Evolutionary conservation across 805 yeast species (phyloP), one percentile per base, ranked within the genome.

Genomic region (Nakazawaea holstii): DNA sequence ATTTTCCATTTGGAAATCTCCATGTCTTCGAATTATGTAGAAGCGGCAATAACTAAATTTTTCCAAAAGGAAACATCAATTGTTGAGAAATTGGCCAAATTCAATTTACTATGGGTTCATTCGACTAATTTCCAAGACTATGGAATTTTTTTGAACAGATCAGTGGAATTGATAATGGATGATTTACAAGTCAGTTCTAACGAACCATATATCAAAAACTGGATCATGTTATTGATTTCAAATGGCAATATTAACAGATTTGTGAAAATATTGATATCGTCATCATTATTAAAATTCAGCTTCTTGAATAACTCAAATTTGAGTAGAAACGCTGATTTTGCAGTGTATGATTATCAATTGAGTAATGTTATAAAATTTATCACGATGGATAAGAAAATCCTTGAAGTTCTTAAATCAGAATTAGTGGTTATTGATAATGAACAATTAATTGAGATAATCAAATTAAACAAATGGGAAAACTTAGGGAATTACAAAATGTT

Each of bases 61-160:
- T 72, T 87, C 29, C 57, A 82, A 11, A 59, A 71, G 4, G 60
- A 69, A 1, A 57, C 64, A 6, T 59, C 58, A 32, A 64, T 72
- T 17, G 59, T 64, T 6, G 64, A 70, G 14, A 69, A 80, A 50
- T 62, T 84, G 1, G 61, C 68, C 14, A 84, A 86, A 0, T 76
- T 88, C 52, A 73, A 79, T 43, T 73, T 79, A 8, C 59, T 91
- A 5, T 92, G 97, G 97, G 71, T 73, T 3, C 92, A 87, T 55
- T 74, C 92, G 0, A 51, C 64, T 8, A 62, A 70, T n/a, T 58
- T 65, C 35, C 75, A 72, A 39, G 87, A 80, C 33, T 11, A 11
- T 17, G 45, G 45, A 7, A 56, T 65, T 3, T 52, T 60, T 2
- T 62, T 65, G 54, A 52, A 53, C 51, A 71, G 83, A 52, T 94